Percentiles rank a stretch among this genome's conserved stretches.
These are phyloP conservation scores for Arctium minus DNA, from an alignment of 129 eudicot species.

Conservation along the genomic window DNA sequence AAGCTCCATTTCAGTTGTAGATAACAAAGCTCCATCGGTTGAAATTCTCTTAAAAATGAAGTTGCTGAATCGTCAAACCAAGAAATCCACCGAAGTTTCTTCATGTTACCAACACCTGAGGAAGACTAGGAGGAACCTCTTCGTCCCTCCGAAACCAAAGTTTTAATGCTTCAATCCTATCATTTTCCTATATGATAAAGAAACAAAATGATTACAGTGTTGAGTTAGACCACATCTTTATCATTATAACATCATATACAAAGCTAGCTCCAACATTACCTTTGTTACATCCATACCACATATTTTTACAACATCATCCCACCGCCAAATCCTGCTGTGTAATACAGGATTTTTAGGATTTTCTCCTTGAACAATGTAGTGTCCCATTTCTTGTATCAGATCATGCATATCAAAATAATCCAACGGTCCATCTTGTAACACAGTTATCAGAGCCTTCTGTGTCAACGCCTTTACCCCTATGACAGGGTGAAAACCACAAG, in stretches of 20 bases:
- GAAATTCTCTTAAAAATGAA: neutral
- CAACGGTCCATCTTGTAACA: neutral
- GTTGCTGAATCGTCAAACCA: neutral
- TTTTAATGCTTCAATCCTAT: neutral
- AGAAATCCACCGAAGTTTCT: neutral
- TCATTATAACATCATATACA: too few species aligned
- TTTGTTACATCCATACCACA: neutral
- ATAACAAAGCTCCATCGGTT: neutral
- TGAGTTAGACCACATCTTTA: neutral
- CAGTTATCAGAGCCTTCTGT: neutral
- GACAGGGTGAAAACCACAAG: neutral
- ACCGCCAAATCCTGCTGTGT: neutral
- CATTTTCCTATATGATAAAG: neutral
- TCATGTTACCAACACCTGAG: neutral
- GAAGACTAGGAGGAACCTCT: neutral
- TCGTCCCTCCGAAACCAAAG: neutral
- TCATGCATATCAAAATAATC: neutral
- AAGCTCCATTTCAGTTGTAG: neutral
- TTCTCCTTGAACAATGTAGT: neutral
- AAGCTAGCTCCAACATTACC: neutral
- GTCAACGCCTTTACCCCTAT: neutral
- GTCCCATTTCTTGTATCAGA: neutral
- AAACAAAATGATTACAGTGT: neutral
- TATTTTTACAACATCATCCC: neutral
- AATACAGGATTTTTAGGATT: neutral